Evolutionary conservation across 2,329 filamentous ascomycete species (phyloP).

Genomic region (Niveomyces coronatus): DNA sequence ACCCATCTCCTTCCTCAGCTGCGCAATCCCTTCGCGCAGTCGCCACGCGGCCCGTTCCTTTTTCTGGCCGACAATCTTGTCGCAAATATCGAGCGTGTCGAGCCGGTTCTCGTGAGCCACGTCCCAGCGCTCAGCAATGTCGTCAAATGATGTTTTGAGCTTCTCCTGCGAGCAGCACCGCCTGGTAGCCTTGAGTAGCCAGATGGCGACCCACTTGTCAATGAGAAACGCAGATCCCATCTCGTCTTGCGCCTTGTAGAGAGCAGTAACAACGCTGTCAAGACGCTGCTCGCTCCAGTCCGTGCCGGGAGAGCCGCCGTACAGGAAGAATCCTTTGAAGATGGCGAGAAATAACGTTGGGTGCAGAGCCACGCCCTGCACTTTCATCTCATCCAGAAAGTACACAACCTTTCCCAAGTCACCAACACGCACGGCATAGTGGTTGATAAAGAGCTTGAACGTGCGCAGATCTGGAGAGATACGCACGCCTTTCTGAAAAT

Average conservation of each 20-base stretch:
- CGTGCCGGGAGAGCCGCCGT: conserved; percentile 55
- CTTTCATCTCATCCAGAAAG: conserved; percentile 72
- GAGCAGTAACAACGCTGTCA: conserved; percentile 54
- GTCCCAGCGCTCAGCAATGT: conserved; percentile 36
- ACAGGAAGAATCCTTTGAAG: conserved; percentile 68
- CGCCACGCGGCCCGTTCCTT: conserved; percentile 6
- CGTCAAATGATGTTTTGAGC: conserved; percentile 44
- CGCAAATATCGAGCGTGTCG: conserved; percentile 5
- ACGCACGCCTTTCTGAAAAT: conserved; percentile 51
- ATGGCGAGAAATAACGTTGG: conserved; percentile 70
- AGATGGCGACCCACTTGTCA: conserved; percentile 50
- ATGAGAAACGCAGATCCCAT: conserved; percentile 38
- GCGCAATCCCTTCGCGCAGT: background rate
- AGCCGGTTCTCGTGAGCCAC: background rate
- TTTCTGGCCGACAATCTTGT: conserved; percentile 3
- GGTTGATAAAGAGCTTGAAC: conserved; percentile 67
- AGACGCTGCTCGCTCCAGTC: conserved; percentile 67
- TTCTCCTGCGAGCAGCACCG: conserved; percentile 43
- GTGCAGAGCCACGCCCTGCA: conserved; percentile 56
- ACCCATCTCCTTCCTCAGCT: conserved; percentile 2
- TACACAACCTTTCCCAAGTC: conserved; percentile 60
- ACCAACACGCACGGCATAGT: conserved; percentile 60
- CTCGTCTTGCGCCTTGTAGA: conserved; percentile 45
- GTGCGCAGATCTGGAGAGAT: conserved; percentile 69
- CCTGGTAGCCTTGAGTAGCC: conserved; percentile 53